Evolutionary conservation across 208 protist species (phyloP).

Genomic region (Wallacemonas sp.): DNA sequence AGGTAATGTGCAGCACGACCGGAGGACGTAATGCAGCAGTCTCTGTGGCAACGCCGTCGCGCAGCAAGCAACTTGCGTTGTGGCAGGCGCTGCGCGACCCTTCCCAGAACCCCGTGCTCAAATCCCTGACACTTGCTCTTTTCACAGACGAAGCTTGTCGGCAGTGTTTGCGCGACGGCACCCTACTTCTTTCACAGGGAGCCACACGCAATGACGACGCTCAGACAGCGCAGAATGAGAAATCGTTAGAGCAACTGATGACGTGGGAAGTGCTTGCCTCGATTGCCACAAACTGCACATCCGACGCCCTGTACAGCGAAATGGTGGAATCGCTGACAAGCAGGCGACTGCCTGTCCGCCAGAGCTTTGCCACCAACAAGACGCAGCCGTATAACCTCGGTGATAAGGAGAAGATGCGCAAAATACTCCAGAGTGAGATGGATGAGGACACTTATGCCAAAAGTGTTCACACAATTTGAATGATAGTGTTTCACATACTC

Average conservation of each 20-base stretch:
- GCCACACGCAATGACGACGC: background rate
- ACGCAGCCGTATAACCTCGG: background rate
- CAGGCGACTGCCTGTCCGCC: background rate
- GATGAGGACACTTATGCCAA: conserved; percentile 2
- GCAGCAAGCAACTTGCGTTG: conserved; percentile 58
- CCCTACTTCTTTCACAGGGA: background rate
- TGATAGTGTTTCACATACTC: too few relatives aligned
- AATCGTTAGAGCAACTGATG: conserved; percentile 3
- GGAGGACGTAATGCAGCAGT: conserved; percentile 8
- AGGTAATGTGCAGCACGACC: background rate
- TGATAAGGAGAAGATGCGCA: conserved; percentile 7
- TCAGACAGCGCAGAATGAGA: background rate
- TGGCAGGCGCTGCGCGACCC: conserved; percentile 43
- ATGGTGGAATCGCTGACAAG: conserved; percentile 23
- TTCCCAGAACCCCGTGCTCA: conserved; percentile 23
- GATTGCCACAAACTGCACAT: conserved; percentile 65
- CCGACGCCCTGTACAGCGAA: conserved; percentile 21
- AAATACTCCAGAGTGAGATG: conserved; percentile 22
- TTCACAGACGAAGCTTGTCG: conserved; percentile 33
- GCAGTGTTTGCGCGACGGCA: conserved; percentile 8
- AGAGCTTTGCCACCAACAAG: background rate
- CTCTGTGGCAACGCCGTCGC: conserved; percentile 24
- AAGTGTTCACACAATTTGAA: too few relatives aligned
- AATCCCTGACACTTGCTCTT: conserved; percentile 26
- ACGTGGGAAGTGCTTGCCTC: conserved; percentile 53